Conservation (phyloP, 2,329 filamentous ascomycete genomes). For the Drechmeria coniospora region DNA sequence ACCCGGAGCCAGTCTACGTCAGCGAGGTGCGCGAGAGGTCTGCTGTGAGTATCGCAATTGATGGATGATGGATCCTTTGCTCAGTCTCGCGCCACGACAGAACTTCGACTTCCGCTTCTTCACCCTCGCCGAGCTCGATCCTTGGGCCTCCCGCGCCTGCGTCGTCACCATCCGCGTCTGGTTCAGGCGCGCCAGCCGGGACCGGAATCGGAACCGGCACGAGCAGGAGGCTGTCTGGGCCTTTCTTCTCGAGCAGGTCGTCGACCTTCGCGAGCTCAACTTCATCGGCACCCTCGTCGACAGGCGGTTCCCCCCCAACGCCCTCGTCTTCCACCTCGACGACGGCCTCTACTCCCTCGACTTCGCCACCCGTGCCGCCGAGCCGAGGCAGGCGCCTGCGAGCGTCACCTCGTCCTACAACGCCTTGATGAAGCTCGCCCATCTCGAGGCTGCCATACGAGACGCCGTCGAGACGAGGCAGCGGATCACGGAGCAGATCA, state of each 20-base stretch:
- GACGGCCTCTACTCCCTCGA: slow-evolving; percentile 80
- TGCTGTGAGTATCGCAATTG: slow-evolving; percentile 32
- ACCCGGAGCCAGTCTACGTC: slow-evolving; percentile 68
- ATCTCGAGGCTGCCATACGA: slow-evolving; percentile 79
- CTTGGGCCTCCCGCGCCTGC: slow-evolving; percentile 49
- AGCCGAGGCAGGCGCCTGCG: slow-evolving; percentile 33
- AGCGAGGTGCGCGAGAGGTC: slow-evolving; percentile 66
- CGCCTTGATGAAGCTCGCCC: slow-evolving; percentile 73
- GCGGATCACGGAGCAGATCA: slow-evolving; percentile 64
- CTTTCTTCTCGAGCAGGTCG: slow-evolving; percentile 54
- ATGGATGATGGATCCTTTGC: not conserved
- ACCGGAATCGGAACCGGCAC: too few relatives aligned
- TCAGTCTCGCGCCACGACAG: slow-evolving; percentile 14
- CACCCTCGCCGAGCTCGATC: slow-evolving; percentile 50
- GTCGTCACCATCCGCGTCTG: slow-evolving; percentile 57
- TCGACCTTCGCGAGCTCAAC: slow-evolving; percentile 59
- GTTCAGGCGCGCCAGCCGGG: slow-evolving; percentile 39
- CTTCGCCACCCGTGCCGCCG: slow-evolving; percentile 34
- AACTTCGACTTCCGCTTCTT: slow-evolving; percentile 86
- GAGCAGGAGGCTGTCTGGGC: slow-evolving; percentile 39
- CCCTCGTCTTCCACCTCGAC: slow-evolving; percentile 67
- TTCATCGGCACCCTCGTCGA: slow-evolving; percentile 61
- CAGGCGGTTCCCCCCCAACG: slow-evolving; percentile 65
- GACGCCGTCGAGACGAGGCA: slow-evolving; percentile 70
- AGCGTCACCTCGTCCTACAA: slow-evolving; percentile 66